Conservation (phyloP, 2,329 filamentous ascomycete species). For the Tolypocladium ophioglossoides region DNA sequence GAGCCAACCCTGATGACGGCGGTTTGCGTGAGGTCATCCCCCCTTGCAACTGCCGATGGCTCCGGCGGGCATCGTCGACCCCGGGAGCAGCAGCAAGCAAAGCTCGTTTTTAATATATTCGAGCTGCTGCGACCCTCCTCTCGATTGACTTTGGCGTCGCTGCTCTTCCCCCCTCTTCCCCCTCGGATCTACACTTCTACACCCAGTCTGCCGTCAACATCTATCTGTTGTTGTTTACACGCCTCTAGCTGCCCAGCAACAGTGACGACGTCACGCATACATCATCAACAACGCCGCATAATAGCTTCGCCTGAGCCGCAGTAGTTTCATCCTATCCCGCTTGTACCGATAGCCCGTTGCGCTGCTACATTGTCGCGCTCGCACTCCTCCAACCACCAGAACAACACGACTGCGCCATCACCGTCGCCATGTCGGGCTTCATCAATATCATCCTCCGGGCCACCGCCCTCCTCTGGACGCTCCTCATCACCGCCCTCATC, state of each 20-base stretch:
- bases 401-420: background rate
- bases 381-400: background rate
- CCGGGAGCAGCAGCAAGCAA: background rate
- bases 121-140: background rate
- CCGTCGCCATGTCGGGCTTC: slow-evolving; percentile 19
- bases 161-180: background rate
- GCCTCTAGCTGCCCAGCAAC: background rate
- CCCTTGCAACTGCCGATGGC: background rate
- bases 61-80: background rate
- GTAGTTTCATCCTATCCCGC: background rate
- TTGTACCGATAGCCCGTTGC: background rate
- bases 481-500: slow-evolving; percentile 44
- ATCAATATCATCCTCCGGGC: slow-evolving; percentile 36
- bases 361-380: too few relatives aligned
- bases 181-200: too few relatives aligned
- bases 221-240: background rate
- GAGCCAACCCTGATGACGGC: background rate
- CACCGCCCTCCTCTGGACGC: slow-evolving; percentile 38
- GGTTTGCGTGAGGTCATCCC: background rate
- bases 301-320: too few relatives aligned
- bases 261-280: background rate
- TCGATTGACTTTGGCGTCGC: background rate
- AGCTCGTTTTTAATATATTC: background rate
- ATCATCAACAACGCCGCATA: background rate
- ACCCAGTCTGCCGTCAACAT: background rate